Conservation (phyloP, 495 filamentous ascomycete genomes). For the Bombardia bombarda region DNA sequence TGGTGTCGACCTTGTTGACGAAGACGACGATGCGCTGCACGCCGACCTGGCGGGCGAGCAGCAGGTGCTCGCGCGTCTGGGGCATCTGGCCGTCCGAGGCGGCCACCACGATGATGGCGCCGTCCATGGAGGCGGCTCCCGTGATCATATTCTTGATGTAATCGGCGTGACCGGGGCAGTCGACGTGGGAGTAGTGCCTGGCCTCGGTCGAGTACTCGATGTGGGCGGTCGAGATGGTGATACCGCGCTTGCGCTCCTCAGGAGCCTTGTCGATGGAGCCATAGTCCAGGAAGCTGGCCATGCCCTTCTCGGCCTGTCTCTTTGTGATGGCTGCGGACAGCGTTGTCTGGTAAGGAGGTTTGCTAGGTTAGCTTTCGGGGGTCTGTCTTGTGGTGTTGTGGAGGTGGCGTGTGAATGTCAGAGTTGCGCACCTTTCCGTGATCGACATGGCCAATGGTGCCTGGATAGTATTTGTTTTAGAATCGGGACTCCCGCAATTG, state of each 20-base stretch:
- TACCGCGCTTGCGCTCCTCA: constrained; percentile 98
- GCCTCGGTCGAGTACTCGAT: constrained; percentile 91
- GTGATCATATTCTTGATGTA: constrained; percentile 99
- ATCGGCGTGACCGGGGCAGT: constrained; percentile 99
- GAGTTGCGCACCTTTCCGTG: constrained; percentile 76
- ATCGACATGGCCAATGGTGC: constrained; percentile 98
- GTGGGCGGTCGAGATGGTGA: constrained; percentile 96
- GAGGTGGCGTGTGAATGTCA: constrained; percentile 9
- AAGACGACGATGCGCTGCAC: constrained; percentile 97
- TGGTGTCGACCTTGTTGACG: constrained; percentile 96
- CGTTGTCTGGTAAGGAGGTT: constrained; percentile 63
- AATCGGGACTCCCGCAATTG: no score
- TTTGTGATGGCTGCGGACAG: constrained; percentile 98
- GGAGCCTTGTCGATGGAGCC: constrained; percentile 97
- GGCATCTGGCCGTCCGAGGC: constrained; percentile 99
- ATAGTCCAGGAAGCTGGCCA: constrained; percentile 92
- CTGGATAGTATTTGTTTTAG: constrained; percentile 31
- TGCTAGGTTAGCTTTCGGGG: neutral
- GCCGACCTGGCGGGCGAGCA: constrained; percentile 95
- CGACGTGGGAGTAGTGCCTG: constrained; percentile 97
- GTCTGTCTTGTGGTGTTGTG: constrained; percentile 14
- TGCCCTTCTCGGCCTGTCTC: constrained; percentile 85
- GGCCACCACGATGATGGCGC: constrained; percentile 96
- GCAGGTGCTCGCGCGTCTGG: constrained; percentile 96
- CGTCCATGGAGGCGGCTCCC: constrained; percentile 94